Conservation (phyloP, 78 protist genomes). For the Chrysochromulina parva region DNA sequence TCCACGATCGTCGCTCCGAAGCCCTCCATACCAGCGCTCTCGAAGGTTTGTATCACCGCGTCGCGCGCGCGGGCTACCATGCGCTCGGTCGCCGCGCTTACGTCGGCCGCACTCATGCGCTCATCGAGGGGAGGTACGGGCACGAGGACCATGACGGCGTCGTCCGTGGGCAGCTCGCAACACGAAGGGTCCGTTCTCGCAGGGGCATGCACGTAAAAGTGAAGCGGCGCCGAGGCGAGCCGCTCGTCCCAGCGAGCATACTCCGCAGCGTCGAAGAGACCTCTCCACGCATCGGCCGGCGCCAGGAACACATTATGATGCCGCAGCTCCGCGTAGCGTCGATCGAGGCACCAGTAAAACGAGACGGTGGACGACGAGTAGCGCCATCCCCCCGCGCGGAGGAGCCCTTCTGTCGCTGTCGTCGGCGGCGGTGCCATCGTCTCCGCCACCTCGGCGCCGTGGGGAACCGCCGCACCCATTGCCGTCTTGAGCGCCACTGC, state of each 20-base stretch:
- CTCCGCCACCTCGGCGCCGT: too few relatives aligned
- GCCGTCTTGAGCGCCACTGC: too few relatives aligned
- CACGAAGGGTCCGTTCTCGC: neutral
- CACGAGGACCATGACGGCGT: slow-evolving; percentile 13
- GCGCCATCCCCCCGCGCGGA: neutral
- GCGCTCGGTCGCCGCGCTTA: neutral
- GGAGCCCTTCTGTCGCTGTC: neutral
- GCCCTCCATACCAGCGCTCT: neutral
- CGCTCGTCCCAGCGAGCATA: neutral
- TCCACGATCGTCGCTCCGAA: neutral
- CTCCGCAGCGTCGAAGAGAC: neutral
- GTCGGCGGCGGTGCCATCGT: neutral
- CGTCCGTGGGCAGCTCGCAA: neutral
- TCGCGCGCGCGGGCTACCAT: neutral
- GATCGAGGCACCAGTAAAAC: neutral
- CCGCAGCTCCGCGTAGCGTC: neutral
- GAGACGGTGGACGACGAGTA: neutral
- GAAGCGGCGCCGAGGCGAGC: neutral
- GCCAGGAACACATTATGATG: slow-evolving; percentile 16
- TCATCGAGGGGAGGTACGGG: neutral
- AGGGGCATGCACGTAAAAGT: neutral
- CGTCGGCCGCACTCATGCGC: neutral
- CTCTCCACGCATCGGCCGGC: neutral
- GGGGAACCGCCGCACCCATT: too few relatives aligned
- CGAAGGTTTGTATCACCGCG: neutral